phyloP scores from a whole-genome alignment of 2,329 filamentous ascomycete genomes.

The Emericellopsis cladophorae region DNA sequence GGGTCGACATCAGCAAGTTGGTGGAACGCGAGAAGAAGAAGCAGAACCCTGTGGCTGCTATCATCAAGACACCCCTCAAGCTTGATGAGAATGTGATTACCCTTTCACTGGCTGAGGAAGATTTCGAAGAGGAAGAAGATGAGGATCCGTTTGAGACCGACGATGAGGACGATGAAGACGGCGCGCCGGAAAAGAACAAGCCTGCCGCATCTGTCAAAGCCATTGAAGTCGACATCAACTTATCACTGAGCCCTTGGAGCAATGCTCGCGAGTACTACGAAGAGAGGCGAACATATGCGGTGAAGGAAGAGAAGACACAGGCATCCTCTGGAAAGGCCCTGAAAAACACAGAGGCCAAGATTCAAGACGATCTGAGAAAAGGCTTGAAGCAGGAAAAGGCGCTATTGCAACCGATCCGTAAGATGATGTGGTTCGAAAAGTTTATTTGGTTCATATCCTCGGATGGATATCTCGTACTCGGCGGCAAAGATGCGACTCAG shows the following conservation, averaged over 20 bases:
- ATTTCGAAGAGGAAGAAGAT: conserved; percentile 47
- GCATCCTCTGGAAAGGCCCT: conserved; percentile 72
- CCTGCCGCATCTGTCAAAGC: conserved; percentile 28
- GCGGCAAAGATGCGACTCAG: conserved; percentile 78
- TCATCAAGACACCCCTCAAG: conserved; percentile 79
- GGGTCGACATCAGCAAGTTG: conserved; percentile 79
- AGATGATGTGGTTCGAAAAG: conserved; percentile 92
- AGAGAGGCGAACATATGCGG: conserved; percentile 70
- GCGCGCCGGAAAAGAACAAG: conserved; percentile 21
- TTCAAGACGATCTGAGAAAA: conserved; percentile 73
- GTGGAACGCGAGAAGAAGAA: conserved; percentile 77
- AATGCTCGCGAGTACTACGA: conserved; percentile 91
- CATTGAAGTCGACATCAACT: conserved; percentile 72
- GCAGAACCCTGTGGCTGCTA: conserved; percentile 72
- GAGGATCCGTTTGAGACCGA: conserved; percentile 54
- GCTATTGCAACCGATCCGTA: conserved; percentile 68
- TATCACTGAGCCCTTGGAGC: conserved; percentile 69
- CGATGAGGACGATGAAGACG: conserved; percentile 31
- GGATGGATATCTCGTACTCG: conserved; percentile 86
- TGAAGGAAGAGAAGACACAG: conserved; percentile 78
- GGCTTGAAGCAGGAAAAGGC: conserved; percentile 87
- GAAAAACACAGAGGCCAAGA: conserved; percentile 83
- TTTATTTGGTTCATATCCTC: conserved; percentile 93
- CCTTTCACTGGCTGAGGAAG: conserved; percentile 61
- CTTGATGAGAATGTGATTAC: conserved; percentile 84